These are phyloP conservation scores for Diplodia sapinea DNA, from an alignment of 2,329 filamentous ascomycete species.

Conservation along the genomic window DNA sequence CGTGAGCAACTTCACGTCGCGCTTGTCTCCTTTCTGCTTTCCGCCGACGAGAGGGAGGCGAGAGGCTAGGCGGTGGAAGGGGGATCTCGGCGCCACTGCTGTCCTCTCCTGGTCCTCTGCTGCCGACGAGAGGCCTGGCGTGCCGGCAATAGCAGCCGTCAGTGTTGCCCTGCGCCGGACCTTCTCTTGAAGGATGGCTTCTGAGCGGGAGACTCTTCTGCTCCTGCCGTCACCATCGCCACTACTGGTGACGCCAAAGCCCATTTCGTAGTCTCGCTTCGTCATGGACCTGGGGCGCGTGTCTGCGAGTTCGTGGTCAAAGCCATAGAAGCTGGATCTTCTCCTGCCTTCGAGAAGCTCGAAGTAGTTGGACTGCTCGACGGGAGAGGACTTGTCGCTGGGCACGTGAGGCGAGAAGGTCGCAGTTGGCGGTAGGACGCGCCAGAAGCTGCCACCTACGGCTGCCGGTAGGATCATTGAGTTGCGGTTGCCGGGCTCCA, in stretches of 20 bases:
- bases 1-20: conserved; percentile 32
- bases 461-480: conserved; percentile 29
- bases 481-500: conserved; percentile 24
- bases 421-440: conserved; percentile 2
- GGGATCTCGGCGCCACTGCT: background rate
- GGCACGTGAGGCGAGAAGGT: background rate
- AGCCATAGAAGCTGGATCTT: background rate
- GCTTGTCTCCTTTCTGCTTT: background rate
- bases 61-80: background rate
- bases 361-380: background rate
- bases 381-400: background rate
- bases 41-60: background rate
- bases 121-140: background rate
- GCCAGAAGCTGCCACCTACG: conserved; percentile 13
- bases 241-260: background rate
- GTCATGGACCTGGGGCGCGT: background rate
- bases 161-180: background rate
- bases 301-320: background rate
- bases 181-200: background rate
- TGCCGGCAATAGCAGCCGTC: background rate
- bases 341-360: background rate
- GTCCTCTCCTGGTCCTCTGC: background rate
- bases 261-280: conserved; percentile 16
- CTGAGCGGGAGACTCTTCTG: background rate
- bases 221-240: background rate